Conservation (phyloP, 2,329 filamentous ascomycete species). For the Xylaria sp. region DNA sequence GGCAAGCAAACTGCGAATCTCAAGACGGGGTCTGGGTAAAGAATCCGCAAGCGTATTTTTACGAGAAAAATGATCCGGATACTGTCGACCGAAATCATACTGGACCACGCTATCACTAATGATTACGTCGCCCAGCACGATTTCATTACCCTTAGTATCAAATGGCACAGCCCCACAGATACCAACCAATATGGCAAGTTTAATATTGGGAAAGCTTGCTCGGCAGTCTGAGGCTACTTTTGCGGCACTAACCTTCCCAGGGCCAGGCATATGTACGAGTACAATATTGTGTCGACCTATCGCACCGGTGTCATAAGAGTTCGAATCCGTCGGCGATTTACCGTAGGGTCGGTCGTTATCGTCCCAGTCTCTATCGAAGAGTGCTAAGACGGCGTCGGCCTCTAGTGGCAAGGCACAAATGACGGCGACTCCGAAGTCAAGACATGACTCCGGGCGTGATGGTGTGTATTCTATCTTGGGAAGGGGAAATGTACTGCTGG, state of each 20-base stretch:
- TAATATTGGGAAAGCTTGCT: not conserved
- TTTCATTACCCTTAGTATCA: not conserved
- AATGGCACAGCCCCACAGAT: slow-evolving; percentile 9
- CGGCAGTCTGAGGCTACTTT: not conserved
- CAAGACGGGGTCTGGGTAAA: not conserved
- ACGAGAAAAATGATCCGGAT: not conserved
- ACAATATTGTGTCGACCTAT: not conserved
- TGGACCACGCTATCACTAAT: slow-evolving; percentile 10
- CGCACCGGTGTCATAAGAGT: not conserved
- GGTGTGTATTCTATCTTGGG: not conserved
- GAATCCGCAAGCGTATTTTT: not conserved
- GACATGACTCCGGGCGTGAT: not conserved
- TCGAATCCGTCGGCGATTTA: not conserved
- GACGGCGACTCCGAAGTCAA: not conserved
- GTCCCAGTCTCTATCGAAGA: not conserved
- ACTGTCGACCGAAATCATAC: slow-evolving; percentile 7
- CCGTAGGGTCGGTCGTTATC: not conserved
- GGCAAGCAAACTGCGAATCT: not conserved
- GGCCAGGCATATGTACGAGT: not conserved
- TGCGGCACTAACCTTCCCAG: not conserved
- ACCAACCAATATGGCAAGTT: not conserved
- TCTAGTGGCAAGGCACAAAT: not conserved
- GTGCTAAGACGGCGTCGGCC: no score
- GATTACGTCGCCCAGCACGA: slow-evolving; percentile 16
- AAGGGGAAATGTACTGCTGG: not conserved